Base-by-base conservation (phyloP, 2,329 filamentous ascomycete genomes). In the Nannizziopsis barbatae region DNA sequence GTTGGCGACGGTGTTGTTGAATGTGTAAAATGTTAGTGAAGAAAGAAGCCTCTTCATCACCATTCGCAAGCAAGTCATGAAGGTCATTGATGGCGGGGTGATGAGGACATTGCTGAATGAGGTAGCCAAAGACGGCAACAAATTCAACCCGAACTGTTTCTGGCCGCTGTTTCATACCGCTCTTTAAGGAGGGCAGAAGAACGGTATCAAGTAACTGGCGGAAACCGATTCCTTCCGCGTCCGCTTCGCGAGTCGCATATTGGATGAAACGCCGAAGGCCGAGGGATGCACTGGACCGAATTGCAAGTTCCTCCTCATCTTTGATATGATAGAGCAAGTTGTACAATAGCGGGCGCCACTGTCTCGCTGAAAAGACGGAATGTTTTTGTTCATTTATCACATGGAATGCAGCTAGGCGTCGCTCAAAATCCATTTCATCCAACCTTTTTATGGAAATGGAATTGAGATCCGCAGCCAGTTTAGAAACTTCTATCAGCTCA, bases 11-110 rank as follows among this genome's bases (percentile, higher is more conserved):
- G 51, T 92, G 82, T 32, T 88, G 82, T 45, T 94, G 88, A 42
- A 94, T 90, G 60, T 92, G 89, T 32, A 96, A 71, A 39, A 96
- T 80, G 58, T 96, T 94, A 65, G 79, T 84, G 71, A 96, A 98
- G 70, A 98, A 95, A 0, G 86, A 85, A 9, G 80, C 78, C 58
- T 86, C 84, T 41, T 89, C 84, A 52, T 93, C 86, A 45, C 84
- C 75, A 11, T 72, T 75, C 7, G 77, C 75, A 35, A 92, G 74
- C 9, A 98, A 74, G 4, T 75, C 73, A 50, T 77, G 71, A 68
- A 98, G 76, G 62, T 94, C 88, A 27, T 76, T 75, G 35, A 96
- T 75, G 2, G 80, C 77, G 5, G 75, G 62, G 80, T 86, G 89
- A 0, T 75, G 67, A 0, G 83, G 74, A 60, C 92, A 80, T 37